Evolutionary conservation across 805 yeast species (phyloP), one percentile per base, ranked within the genome.

Genomic region (Candida methanosorbosa): DNA sequence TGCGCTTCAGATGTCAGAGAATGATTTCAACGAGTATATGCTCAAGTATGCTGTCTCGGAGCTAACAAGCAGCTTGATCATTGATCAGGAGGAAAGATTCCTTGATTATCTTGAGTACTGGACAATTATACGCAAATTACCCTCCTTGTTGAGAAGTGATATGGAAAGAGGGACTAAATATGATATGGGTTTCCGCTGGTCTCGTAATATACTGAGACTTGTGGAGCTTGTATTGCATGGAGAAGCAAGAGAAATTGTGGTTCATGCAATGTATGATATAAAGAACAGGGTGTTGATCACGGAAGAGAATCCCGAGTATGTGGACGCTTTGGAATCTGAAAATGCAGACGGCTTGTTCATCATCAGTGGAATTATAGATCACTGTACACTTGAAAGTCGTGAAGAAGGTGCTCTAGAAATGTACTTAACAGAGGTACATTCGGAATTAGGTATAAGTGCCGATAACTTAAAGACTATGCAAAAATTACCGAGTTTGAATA

Each of bases 311-410:
- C n/a, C n/a, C n/a, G n/a, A n/a, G n/a, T n/a, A n/a, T n/a, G 5
- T 11, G 12, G 14, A 18, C 2, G 9, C 22, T 23, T 5, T 11
- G 12, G 41, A 33, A 29, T 41, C 5, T 36, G 30, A 15, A 4
- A 44, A 49, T 9, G 29, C 33, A 2, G 41, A 46, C 4, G 46
- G 58, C 8, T 56, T 58, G 31, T 61, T 74, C 2, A 50, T 78
- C 17, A 63, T 79, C 6, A 76, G 83, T 48, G 92, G 88, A 2
- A 60, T 81, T 1, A 68, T 79, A 18, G 88, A 80, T 52, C 68
- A 68, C 39, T 39, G 78, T 14, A 37, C 39, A 6, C 24, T 57
- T 46, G 46, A 44, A 35, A 46, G 46, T 28, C 41, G 41, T 14
- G 24, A 30, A 2, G 36, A 36, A 13, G 44, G 38, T 2, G 47